Percentiles rank a stretch among this genome's conserved stretches.
These are phyloP conservation scores for Ilex aquifolium DNA, from an alignment of 257 asterid species.

Conservation along the genomic window DNA sequence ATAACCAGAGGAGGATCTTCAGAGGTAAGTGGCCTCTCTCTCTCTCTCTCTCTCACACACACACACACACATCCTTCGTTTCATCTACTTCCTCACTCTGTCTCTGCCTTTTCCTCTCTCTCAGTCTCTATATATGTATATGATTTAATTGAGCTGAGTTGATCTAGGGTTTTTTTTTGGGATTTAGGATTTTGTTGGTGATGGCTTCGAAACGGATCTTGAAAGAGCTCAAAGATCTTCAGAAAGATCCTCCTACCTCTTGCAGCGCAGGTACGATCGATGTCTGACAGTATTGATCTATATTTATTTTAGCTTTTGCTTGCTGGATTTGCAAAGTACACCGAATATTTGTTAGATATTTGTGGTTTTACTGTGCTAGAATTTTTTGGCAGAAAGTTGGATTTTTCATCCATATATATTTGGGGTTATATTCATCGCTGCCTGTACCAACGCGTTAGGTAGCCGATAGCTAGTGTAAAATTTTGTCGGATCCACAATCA, in stretches of 20 bases:
- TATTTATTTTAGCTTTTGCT: no score
- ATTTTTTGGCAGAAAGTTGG: no score
- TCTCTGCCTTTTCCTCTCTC: neutral
- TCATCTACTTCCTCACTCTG: no score
- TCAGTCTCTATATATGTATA: neutral
- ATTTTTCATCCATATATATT: no score
- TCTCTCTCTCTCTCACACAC: neutral
- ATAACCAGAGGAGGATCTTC: neutral
- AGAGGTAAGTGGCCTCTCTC: neutral
- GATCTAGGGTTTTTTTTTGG: neutral
- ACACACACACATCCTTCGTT: neutral
- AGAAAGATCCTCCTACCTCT: slow-evolving; percentile 70
- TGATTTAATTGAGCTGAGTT: neutral
- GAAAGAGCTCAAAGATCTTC: slow-evolving; percentile 74
- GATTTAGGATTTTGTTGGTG: neutral
- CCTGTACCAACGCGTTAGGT: no score
- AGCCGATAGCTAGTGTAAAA: no score
- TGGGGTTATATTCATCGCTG: no score
- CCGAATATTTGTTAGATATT: no score
- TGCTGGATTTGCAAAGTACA: no score
- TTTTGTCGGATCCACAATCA: no score
- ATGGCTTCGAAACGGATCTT: slow-evolving; percentile 79
- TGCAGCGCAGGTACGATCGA: slow-evolving; percentile 56
- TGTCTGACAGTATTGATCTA: neutral
- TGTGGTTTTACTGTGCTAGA: no score